Percentiles rank a stretch among this genome's conserved stretches.
phyloP scores from a whole-genome alignment of 208 protist species.

The Porcisia hertigi region DNA sequence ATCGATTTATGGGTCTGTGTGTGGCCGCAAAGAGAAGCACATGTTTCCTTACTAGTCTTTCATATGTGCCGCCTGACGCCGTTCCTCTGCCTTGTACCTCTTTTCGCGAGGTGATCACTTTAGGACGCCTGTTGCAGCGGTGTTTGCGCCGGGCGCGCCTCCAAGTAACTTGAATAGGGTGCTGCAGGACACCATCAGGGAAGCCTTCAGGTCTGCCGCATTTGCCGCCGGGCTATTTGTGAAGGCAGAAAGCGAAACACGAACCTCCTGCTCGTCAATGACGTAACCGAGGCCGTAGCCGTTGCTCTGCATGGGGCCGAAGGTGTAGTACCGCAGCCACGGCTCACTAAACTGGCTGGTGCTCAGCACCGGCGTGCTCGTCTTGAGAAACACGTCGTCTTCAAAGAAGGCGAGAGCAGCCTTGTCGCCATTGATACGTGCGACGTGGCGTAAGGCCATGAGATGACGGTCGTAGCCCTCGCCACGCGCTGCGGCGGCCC shows the following conservation, averaged over 20 bases:
- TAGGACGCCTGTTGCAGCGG: not conserved
- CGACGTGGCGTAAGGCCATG: slow-evolving; percentile 80
- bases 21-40: not conserved
- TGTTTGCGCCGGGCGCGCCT: slow-evolving; percentile 1
- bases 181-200: slow-evolving; percentile 23
- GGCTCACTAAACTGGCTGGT: slow-evolving; percentile 73
- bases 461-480: slow-evolving; percentile 92
- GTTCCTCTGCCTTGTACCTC: not conserved
- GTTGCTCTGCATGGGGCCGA: slow-evolving; percentile 84
- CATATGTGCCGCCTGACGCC: not conserved
- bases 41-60: not conserved
- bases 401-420: slow-evolving; percentile 83
- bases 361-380: slow-evolving; percentile 49
- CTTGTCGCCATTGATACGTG: slow-evolving; percentile 56
- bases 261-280: slow-evolving; percentile 80
- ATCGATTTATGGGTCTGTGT: not conserved
- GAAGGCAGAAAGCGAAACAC: slow-evolving; percentile 86
- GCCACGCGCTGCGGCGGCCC: slow-evolving; percentile 58
- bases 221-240: slow-evolving; percentile 76
- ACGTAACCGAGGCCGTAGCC: slow-evolving; percentile 94
- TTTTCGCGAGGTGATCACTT: not conserved
- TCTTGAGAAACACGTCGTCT: slow-evolving; percentile 63
- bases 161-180: slow-evolving; percentile 24
- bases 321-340: slow-evolving; percentile 80
- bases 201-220: slow-evolving; percentile 52